Evolutionary conservation across 192 early-diverging fungal genomes (phyloP).

Genomic region (Coemansia sp.): DNA sequence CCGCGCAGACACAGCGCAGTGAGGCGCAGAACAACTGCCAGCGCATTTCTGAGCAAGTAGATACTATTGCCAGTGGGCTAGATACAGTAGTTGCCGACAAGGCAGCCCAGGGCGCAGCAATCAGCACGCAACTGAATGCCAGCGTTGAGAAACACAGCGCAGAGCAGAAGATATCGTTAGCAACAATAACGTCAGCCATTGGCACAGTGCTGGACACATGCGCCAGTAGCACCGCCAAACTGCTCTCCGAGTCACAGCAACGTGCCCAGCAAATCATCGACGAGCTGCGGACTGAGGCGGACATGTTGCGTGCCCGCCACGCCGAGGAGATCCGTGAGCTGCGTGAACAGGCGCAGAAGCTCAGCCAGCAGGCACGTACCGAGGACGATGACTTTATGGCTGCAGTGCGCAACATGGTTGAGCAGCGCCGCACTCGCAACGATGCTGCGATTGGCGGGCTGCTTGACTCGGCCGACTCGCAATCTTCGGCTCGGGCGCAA

Average conservation of each 20-base stretch:
- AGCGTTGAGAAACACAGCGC: neutral
- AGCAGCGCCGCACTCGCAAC: constrained; percentile 18
- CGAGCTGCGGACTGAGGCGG: neutral
- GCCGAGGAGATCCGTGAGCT: constrained; percentile 15
- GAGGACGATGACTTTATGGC: constrained; percentile 22
- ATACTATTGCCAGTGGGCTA: neutral
- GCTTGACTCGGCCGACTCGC: neutral
- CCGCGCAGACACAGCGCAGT: neutral
- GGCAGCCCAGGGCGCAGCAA: no score
- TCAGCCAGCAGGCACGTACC: constrained; percentile 11
- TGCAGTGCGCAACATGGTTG: constrained; percentile 11
- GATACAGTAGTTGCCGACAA: neutral
- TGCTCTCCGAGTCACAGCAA: neutral
- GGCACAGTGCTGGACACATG: neutral
- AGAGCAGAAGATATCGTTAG: neutral
- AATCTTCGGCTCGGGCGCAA: neutral
- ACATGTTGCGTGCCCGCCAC: constrained; percentile 6
- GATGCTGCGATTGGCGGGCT: neutral
- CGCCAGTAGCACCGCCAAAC: neutral
- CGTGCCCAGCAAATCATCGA: constrained; percentile 7
- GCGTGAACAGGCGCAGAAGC: constrained; percentile 21
- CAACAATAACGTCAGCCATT: neutral
- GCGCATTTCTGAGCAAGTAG: neutral
- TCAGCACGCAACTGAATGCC: neutral
- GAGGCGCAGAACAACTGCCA: neutral